phyloP scores from a whole-genome alignment of 768 basidiomycete species.

The Xerocomellus amylosporus region DNA sequence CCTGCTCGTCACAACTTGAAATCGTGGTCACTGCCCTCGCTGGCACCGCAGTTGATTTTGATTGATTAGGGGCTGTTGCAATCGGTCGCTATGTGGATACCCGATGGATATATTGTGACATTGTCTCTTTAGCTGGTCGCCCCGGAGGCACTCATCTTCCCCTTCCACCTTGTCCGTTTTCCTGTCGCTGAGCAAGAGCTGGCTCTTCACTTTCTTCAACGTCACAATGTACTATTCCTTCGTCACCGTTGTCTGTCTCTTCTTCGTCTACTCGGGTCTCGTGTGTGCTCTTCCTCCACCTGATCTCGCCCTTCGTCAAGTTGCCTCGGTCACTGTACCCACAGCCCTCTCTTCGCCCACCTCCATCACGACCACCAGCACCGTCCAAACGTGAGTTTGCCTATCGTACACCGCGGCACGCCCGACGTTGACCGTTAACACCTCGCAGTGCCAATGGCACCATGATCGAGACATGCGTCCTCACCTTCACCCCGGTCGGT shows the following conservation, averaged over 20 bases:
- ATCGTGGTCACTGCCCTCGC: no score
- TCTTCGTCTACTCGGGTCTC: slow-evolving; percentile 22
- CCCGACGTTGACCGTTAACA: not conserved
- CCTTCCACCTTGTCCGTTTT: not conserved
- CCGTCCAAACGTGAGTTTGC: slow-evolving; percentile 40
- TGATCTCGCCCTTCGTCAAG: slow-evolving; percentile 20
- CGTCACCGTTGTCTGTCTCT: slow-evolving; percentile 24
- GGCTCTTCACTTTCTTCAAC: slow-evolving; percentile 35
- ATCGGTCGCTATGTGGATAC: slow-evolving; percentile 21
- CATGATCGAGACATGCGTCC: slow-evolving; percentile 56
- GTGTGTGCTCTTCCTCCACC: slow-evolving; percentile 29
- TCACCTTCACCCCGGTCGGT: slow-evolving; percentile 55
- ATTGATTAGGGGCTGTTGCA: slow-evolving; percentile 1
- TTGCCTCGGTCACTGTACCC: slow-evolving; percentile 15
- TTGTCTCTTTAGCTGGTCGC: slow-evolving; percentile 11
- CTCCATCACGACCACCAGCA: slow-evolving; percentile 36
- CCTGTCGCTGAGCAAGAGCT: slow-evolving; percentile 26
- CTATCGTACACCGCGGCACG: no score
- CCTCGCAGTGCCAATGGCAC: slow-evolving; percentile 45
- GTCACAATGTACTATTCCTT: slow-evolving; percentile 24
- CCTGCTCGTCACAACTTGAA: no score
- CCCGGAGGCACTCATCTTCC: slow-evolving; percentile 36
- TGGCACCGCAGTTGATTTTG: no score
- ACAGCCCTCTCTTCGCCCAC: slow-evolving; percentile 32
- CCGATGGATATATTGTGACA: not conserved